Evolutionary conservation across 805 yeast genomes (phyloP).

Genomic region (Saccharomycopsis oosterbeekiorum): DNA sequence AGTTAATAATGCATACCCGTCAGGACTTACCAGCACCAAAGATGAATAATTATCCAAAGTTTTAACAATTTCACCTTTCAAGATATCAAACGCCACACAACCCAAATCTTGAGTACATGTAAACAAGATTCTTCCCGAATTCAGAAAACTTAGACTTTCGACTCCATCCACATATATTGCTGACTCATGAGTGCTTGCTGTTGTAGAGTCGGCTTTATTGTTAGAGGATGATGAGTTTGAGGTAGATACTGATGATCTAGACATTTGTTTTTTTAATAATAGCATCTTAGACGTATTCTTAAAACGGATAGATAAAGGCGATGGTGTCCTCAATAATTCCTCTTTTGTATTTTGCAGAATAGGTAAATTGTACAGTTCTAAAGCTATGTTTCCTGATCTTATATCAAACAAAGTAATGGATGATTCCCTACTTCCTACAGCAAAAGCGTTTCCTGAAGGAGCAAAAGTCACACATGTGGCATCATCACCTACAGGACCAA

Average conservation of each 20-base stretch:
- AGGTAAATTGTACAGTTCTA: slow-evolving; percentile 21
- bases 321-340: neutral
- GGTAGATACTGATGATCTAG: neutral
- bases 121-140: slow-evolving; percentile 65
- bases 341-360: slow-evolving; percentile 22
- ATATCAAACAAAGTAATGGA: slow-evolving; percentile 59
- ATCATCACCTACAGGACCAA: slow-evolving; percentile 53
- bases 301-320: slow-evolving; percentile 1
- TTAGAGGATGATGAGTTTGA: neutral
- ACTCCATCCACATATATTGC: slow-evolving; percentile 46
- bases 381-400: slow-evolving; percentile 56
- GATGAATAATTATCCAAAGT: slow-evolving; percentile 55
- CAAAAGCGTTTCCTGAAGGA: slow-evolving; percentile 63
- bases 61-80: slow-evolving; percentile 57
- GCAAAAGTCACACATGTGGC: slow-evolving; percentile 52
- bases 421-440: slow-evolving; percentile 76
- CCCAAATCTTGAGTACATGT: slow-evolving; percentile 69
- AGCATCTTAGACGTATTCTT: neutral
- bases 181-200: neutral
- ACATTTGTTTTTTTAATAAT: neutral
- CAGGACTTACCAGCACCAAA: slow-evolving; percentile 58
- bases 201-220: neutral
- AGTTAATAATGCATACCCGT: slow-evolving; percentile 70
- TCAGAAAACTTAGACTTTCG: slow-evolving; percentile 60
- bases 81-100: slow-evolving; percentile 68